Conservation (phyloP, 2,329 filamentous ascomycete genomes). For the Exophiala spinifera region DNA sequence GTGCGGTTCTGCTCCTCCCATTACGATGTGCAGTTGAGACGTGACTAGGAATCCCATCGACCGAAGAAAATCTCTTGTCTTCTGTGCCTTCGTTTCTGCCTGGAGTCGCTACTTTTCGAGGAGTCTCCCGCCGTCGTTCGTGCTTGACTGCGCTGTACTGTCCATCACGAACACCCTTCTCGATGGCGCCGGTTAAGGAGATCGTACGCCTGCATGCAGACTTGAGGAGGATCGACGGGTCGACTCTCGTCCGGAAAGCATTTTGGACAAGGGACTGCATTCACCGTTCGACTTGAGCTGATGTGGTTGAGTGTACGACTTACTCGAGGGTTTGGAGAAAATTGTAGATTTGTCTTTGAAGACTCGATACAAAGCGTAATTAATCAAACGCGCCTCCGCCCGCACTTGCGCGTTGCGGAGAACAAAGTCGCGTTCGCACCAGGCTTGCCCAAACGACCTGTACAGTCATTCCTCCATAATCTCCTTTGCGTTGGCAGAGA, state of each 20-base stretch:
- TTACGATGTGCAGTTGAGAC: neutral
- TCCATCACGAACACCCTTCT: constrained; percentile 58
- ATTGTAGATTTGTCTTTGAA: neutral
- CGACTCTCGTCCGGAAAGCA: constrained; percentile 18
- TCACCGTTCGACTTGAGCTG: neutral
- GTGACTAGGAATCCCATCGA: neutral
- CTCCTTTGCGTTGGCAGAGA: too few relatives aligned
- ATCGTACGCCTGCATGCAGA: constrained; percentile 40
- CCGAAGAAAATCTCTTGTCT: neutral
- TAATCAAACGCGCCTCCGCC: neutral
- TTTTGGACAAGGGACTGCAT: constrained; percentile 14
- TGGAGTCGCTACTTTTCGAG: neutral
- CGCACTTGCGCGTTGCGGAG: neutral
- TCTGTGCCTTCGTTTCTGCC: neutral
- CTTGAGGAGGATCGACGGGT: constrained; percentile 7
- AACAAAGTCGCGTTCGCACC: neutral
- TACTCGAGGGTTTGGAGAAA: constrained; percentile 2
- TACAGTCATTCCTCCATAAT: too few relatives aligned
- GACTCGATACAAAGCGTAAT: too few relatives aligned
- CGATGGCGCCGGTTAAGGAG: constrained; percentile 67
- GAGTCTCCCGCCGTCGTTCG: constrained; percentile 7
- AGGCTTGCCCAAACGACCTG: too few relatives aligned
- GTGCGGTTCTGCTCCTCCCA: neutral
- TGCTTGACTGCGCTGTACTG: constrained; percentile 14
- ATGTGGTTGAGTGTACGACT: neutral